Evolutionary conservation across 331 rosid genomes (phyloP).

Genomic region (Stylosanthes scabra): DNA sequence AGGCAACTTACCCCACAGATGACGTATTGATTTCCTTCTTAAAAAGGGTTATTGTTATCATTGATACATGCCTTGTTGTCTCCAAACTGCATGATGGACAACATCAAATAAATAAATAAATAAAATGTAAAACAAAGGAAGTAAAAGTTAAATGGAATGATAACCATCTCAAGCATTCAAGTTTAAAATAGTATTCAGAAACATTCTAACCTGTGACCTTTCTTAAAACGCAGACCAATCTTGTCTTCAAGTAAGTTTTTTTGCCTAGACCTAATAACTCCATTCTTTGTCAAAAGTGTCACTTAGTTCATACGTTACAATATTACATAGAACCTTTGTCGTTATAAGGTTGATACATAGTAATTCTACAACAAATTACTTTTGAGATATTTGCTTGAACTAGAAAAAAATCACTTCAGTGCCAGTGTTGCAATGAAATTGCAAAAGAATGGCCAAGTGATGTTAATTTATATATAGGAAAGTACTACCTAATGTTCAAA

Average conservation of each 20-base stretch:
- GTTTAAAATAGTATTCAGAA: no score
- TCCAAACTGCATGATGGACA: constrained; percentile 62
- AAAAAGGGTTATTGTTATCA: constrained; percentile 84
- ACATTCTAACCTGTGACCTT: constrained; percentile 27
- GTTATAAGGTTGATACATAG: constrained; percentile 31
- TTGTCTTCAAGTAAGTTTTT: constrained; percentile 24
- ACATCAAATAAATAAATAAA: not conserved
- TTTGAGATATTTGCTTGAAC: not conserved
- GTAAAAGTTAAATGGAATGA: no score
- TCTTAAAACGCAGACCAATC: constrained; percentile 9
- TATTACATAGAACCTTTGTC: constrained; percentile 25
- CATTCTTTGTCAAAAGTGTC: constrained; percentile 18
- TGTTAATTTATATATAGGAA: constrained; percentile 25
- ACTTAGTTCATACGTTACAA: constrained; percentile 38
- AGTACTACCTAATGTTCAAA: constrained; percentile 45
- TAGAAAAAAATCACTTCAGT: not conserved
- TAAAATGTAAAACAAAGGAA: no score
- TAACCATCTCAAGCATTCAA: no score
- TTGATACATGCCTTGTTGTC: constrained; percentile 93
- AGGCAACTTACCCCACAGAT: constrained; percentile 68
- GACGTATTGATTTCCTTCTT: constrained; percentile 69
- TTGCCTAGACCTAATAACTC: constrained; percentile 25
- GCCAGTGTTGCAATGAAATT: constrained; percentile 19
- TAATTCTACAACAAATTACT: constrained; percentile 23
- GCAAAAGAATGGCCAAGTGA: constrained; percentile 20